Evolutionary conservation across 805 yeast species (phyloP), one percentile per base, ranked within the genome.

Genomic region (Hanseniaspora osmophila): DNA sequence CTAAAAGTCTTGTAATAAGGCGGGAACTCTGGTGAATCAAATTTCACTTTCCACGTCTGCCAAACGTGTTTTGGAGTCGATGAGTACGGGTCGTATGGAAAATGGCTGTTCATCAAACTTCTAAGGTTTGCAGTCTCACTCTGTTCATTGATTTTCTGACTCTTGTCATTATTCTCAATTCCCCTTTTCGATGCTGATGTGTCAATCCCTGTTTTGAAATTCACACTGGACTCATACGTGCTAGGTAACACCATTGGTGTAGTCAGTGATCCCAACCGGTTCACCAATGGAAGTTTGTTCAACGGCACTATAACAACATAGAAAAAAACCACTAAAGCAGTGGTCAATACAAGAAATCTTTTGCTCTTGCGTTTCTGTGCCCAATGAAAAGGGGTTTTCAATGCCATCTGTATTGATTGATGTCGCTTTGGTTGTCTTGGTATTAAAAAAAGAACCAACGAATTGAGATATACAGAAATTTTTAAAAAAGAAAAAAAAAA

Each of bases 1-100:
- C 43, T 46, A 32, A 42, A 46, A 3, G 42, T 30, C 19, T 40
- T 46, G 30, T 46, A 43, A 30, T 62, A 59, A 10, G 67, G 55
- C 17, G 84, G 83, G 57, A 85, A 79, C 12, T 68, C 58, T 17
- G 66, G 67, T 50, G 80, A 80, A 37, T 69, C 68, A 42, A 72
- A 55, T 15, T 75, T 77, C 42, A 72, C 77, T 63, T 87, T 90
- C 96, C 96, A 90, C 1, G 95, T 79, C 63, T 90, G 97, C 95
- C 96, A 90, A 37, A 90, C 77, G 52, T 75, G 74, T 17, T 79
- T 82, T 0, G 96, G 94, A 47, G 87, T 75, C 30, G 75, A 74
- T 30, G 71, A 66, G 4, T 64, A 48, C 1, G 78, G 66, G 49
- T 81, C 80, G 63, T 88, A 90, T 0, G 96, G 95, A 58, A 76